Percentiles rank a stretch among this genome's conserved stretches.
Evolutionary conservation across 805 yeast species (phyloP).

Genomic region (Pichia occidentalis): DNA sequence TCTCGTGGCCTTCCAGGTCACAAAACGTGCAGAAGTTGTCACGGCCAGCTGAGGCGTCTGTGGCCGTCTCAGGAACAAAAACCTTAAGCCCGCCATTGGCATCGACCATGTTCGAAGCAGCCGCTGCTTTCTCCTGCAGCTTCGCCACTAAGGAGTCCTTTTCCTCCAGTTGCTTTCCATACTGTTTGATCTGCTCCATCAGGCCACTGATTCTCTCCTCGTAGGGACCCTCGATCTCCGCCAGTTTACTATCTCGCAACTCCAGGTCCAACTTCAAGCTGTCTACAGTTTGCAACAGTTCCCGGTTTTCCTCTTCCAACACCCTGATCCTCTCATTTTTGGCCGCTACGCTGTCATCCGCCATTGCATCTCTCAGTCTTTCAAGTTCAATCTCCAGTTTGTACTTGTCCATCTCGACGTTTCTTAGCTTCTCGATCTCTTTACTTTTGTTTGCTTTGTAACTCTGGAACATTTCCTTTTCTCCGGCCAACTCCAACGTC

Average conservation of each 20-base stretch:
- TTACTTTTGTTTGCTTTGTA: conserved; percentile 14
- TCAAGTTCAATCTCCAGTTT: conserved; percentile 15
- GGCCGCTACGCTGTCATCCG: background rate
- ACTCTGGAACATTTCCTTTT: conserved; percentile 5
- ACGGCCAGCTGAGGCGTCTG: conserved; percentile 71
- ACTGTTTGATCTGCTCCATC: too few relatives aligned
- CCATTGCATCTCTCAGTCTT: conserved; percentile 4
- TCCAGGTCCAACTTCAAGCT: conserved; percentile 2
- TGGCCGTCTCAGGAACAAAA: conserved; percentile 39
- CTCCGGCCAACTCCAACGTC: background rate
- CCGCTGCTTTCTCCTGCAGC: background rate
- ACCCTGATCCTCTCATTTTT: conserved; percentile 2
- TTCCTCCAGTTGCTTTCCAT: too few relatives aligned
- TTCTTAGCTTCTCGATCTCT: conserved; percentile 14
- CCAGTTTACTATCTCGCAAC: conserved; percentile 4
- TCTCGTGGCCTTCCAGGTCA: conserved; percentile 83
- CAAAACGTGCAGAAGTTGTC: conserved; percentile 88
- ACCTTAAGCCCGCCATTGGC: conserved; percentile 27
- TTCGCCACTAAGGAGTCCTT: too few relatives aligned
- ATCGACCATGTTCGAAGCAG: background rate
- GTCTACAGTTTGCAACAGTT: conserved; percentile 2
- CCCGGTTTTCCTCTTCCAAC: conserved; percentile 8
- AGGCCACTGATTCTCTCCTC: background rate
- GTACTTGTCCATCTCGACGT: conserved; percentile 17
- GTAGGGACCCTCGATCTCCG: background rate